Evolutionary conservation across 495 filamentous ascomycete genomes (phyloP), one percentile per base, ranked within the genome.

Genomic region (Neurospora sp.): DNA sequence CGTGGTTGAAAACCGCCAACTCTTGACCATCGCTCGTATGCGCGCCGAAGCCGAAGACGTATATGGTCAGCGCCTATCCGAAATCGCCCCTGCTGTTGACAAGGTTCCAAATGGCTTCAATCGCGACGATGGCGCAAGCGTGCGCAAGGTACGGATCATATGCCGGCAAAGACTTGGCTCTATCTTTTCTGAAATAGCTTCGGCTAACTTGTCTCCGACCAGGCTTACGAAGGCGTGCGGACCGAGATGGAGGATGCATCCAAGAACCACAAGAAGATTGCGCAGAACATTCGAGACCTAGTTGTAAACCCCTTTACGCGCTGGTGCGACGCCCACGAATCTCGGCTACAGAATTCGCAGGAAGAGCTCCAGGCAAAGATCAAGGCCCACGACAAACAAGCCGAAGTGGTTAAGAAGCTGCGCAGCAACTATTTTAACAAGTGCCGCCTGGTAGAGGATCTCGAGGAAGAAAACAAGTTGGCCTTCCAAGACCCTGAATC

Each of bases 361-460:
- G 94, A 98, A 75, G 94, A 97, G 73, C 88, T 99, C 20, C 94
- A 97, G 80, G 77, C 85, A 16, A 90, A 93, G 42, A 94, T 98
- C 82, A 97, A 97, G 84, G 88, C 91, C 62, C 93, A 97, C 78
- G 93, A 97, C 79, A 94, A 92, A 76, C 96, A 98, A 81, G 91
- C 91, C 54, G 96, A 98, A 71, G 79, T 87, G 35, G 93, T 96
- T 40, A 92, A 93, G 85, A 97, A 98, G 83, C 87, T 97, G 74
- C 90, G 96, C 59, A 98, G 94, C 78, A 89, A 91, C 75, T 99
- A 99, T 82, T 99, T 97, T 88, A 98, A 97, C 85, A 98, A 98
- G 83, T 99, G 96, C 78, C 92, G 96, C 66, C 88, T 97, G 59
- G 90, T 98, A 8, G 96, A 99, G 81, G 96, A 99, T 78, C 82